Evolutionary conservation across 2,329 filamentous ascomycete genomes (phyloP), one percentile per base, ranked within the genome.

Genomic region (Aspergillus glaucus): DNA sequence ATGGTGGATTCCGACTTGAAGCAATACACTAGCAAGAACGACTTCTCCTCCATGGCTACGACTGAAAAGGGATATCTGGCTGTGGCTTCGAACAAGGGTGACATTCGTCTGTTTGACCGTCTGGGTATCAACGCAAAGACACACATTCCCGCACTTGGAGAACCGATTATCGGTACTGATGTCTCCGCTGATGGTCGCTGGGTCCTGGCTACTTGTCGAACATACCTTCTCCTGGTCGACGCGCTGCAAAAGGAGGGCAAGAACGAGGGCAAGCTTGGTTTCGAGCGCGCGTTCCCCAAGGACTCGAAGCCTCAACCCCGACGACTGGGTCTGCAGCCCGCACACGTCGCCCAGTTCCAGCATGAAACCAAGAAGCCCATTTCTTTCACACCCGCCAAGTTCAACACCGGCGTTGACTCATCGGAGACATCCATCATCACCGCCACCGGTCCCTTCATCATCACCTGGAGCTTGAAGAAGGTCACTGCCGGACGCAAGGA

Each of bases 61-160:
- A 98, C 93, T 0, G 90, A 95, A 63, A 92, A 97, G 72, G 93
- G 93, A 9, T 94, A 96, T 64, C 90, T 98, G 55, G 93, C 93
- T 4, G 91, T 98, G 6, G 92, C 93, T 0, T 96, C 90, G 46
- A 95, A 95, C 75, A 98, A 98, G 76, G 93, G 93, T 59, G 93
- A 98, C 59, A 90, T 98, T 53, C 88, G 93, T 47, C 82, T 98
- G 60, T 98, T 98, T 62, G 93, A 98, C 67, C 87, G 91, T 15
- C 81, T 98, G 2, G 93, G 93, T 12, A 94, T 97, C 72, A 94
- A 95, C 58, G 93, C 93, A 36, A 98, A 98, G 79, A 97, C 93
- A 0, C 88, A 94, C 55, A 91, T 98, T 49, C 93, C 93, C 3
- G 93, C 93, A 5, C 82, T 98, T 12, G 93, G 93, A 57, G 93